Conservation (phyloP, 1,284 basidiomycete species). For the Tilletia caries region DNA sequence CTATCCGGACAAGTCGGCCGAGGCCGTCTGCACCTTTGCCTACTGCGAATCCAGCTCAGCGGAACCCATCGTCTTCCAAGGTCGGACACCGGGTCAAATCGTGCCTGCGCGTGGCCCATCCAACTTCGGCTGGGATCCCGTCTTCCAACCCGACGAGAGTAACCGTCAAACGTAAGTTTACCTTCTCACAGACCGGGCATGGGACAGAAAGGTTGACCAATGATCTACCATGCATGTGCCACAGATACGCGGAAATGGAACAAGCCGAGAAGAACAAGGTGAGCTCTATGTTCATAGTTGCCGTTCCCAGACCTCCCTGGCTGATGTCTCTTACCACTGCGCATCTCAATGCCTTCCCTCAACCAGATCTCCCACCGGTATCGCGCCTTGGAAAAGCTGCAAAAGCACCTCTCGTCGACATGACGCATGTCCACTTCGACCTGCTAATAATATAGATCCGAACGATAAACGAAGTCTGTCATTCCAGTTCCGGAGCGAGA, state of each 20-base stretch:
- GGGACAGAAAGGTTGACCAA: too few species aligned
- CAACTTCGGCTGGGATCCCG: conserved; percentile 83
- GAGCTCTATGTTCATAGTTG: background rate
- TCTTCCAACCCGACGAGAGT: conserved; percentile 72
- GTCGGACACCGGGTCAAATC: conserved; percentile 79
- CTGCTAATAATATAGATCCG: too few species aligned
- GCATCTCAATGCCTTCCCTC: background rate
- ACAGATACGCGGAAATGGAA: conserved; percentile 79
- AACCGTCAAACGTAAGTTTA: conserved; percentile 67
- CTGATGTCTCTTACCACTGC: background rate
- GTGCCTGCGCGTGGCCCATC: conserved; percentile 77
- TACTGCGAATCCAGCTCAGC: conserved; percentile 61
- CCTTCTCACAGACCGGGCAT: too few species aligned
- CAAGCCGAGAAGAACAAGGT: conserved; percentile 72
- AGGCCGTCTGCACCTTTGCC: conserved; percentile 91
- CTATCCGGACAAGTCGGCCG: conserved; percentile 75
- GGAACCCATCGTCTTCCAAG: conserved; percentile 71
- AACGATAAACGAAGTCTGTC: too few species aligned
- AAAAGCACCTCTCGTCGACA: conserved; percentile 61
- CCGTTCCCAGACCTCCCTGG: too few species aligned
- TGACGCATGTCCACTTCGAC: too few species aligned
- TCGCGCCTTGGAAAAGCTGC: conserved; percentile 77
- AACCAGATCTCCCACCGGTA: conserved; percentile 70
- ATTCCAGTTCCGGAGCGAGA: too few species aligned
- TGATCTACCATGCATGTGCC: too few species aligned